phyloP scores from a whole-genome alignment of 2,329 filamentous ascomycete genomes.

The Hypoxylon sp. region DNA sequence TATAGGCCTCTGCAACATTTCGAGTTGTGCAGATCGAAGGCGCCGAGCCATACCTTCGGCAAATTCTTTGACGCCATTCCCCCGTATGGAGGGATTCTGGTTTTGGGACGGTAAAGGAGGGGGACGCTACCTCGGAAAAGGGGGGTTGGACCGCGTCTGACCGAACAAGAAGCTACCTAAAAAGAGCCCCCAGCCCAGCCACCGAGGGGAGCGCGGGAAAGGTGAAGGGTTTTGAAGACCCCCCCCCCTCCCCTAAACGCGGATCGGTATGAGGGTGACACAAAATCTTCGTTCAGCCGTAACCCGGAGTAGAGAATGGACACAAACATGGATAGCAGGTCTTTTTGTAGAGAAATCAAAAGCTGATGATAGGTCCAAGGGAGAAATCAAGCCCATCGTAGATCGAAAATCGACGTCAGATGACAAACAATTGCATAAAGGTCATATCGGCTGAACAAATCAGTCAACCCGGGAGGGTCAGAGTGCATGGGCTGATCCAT shows the following conservation, averaged over 20 bases:
- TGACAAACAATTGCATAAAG: conserved; percentile 40
- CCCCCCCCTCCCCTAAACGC: conserved; percentile 23
- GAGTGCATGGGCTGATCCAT: conserved; percentile 39
- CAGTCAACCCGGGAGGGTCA: conserved; percentile 35
- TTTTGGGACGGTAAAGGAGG: conserved; percentile 24
- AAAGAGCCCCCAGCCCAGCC: conserved; percentile 28
- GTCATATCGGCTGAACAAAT: conserved; percentile 40
- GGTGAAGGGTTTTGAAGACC: conserved; percentile 19
- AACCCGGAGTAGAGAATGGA: conserved; percentile 22
- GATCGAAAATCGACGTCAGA: conserved; percentile 36
- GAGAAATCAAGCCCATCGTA: conserved; percentile 29
- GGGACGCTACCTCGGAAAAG: conserved; percentile 23
- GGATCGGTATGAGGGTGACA: conserved; percentile 37
- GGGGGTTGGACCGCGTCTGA: conserved; percentile 39
- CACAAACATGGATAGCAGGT: conserved; percentile 28
- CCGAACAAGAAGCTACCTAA: no score
- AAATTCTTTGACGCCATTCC: conserved; percentile 31
- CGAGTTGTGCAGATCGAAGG: conserved; percentile 33
- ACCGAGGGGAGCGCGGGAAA: conserved; percentile 34
- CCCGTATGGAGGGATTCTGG: conserved; percentile 17
- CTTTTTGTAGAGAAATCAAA: conserved; percentile 4
- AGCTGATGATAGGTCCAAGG: conserved; percentile 31
- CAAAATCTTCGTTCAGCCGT: conserved; percentile 35
- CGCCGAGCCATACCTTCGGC: conserved; percentile 32
- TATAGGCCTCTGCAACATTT: conserved; percentile 28